Conservation (phyloP, 2,329 filamentous ascomycete genomes). For the Sphaceloma murrayae region DNA sequence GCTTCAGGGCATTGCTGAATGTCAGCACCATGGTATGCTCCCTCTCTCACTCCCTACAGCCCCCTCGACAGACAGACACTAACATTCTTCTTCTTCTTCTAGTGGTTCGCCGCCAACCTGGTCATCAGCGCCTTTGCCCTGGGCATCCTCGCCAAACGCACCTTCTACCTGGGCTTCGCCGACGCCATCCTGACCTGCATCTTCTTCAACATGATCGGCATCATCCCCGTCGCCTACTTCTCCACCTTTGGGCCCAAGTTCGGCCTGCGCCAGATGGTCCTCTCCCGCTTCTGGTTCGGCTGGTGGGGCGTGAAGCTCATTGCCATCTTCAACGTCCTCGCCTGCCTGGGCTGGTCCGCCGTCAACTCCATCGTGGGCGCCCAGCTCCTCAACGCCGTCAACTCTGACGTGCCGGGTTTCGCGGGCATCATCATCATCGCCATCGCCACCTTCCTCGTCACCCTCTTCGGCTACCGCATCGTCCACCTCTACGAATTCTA, state of each 20-base stretch:
- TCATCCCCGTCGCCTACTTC: constrained; percentile 65
- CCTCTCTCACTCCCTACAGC: constrained; percentile 15
- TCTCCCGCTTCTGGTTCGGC: constrained; percentile 69
- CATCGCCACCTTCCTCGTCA: constrained; percentile 56
- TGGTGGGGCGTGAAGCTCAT: constrained; percentile 58
- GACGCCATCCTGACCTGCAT: constrained; percentile 63
- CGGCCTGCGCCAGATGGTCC: constrained; percentile 68
- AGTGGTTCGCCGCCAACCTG: constrained; percentile 74
- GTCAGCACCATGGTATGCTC: constrained; percentile 59
- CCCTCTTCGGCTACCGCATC: constrained; percentile 65
- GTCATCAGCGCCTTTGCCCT: constrained; percentile 68
- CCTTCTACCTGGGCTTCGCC: constrained; percentile 62
- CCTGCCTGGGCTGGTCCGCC: constrained; percentile 64
- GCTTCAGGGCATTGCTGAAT: constrained; percentile 46
- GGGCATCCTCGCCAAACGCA: constrained; percentile 57
- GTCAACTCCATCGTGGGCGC: constrained; percentile 74
- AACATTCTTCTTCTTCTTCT: constrained; percentile 16
- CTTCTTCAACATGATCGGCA: constrained; percentile 67
- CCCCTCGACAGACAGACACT: constrained; percentile 17
- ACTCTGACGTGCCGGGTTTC: constrained; percentile 56
- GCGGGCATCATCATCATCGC: constrained; percentile 69
- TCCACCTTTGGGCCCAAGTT: constrained; percentile 66
- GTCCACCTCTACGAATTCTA: constrained; percentile 70
- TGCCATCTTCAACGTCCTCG: constrained; percentile 60
- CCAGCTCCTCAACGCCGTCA: constrained; percentile 66